Evolutionary conservation across 2,329 filamentous ascomycete genomes (phyloP).

Genomic region (Dothistroma pini): DNA sequence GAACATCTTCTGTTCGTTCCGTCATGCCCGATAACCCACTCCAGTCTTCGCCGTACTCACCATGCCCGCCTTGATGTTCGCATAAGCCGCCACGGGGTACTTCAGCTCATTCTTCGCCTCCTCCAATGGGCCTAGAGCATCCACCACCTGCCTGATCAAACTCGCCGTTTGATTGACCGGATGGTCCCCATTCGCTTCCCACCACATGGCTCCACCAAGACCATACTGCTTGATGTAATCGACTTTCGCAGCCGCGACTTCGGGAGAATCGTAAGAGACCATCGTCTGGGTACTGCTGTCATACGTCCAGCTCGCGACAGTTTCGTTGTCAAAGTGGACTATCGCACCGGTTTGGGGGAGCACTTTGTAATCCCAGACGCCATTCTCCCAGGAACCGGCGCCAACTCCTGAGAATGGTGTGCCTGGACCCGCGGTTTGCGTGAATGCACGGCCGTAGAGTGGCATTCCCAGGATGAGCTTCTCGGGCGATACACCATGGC

Average conservation of each 20-base stretch:
- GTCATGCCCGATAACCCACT: neutral
- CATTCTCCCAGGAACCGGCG: slow-evolving; percentile 76
- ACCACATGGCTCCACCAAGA: slow-evolving; percentile 94
- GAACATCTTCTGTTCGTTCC: no score
- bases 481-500: slow-evolving; percentile 54
- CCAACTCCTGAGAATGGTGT: slow-evolving; percentile 67
- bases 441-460: slow-evolving; percentile 82
- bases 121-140: slow-evolving; percentile 44
- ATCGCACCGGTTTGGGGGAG: slow-evolving; percentile 66
- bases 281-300: slow-evolving; percentile 59
- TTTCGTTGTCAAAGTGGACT: slow-evolving; percentile 62
- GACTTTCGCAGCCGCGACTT: slow-evolving; percentile 65
- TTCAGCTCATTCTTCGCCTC: slow-evolving; percentile 45
- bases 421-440: slow-evolving; percentile 71
- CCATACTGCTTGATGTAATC: slow-evolving; percentile 62
- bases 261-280: slow-evolving; percentile 70
- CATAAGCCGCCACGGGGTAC: slow-evolving; percentile 53
- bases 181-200: slow-evolving; percentile 81
- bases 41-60: neutral
- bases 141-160: slow-evolving; percentile 51
- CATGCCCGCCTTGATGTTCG: slow-evolving; percentile 49
- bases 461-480: slow-evolving; percentile 92
- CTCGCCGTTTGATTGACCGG: slow-evolving; percentile 51
- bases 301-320: slow-evolving; percentile 74
- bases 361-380: slow-evolving; percentile 83